Base-by-base conservation (phyloP, 768 basidiomycete species). In the Cytidiella melzeri region DNA sequence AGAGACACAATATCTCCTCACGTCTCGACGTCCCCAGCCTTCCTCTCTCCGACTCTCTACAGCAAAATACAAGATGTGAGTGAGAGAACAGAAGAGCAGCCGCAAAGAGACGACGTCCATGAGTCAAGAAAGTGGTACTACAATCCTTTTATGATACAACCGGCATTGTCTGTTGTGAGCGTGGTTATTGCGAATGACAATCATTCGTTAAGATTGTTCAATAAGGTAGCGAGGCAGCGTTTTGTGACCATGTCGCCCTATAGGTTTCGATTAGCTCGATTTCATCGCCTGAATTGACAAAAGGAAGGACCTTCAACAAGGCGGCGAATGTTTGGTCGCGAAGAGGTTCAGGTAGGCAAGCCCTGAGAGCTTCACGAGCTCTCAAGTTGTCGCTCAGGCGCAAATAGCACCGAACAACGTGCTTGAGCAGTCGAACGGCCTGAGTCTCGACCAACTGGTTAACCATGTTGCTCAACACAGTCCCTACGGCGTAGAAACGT, bases 241-340 rank as follows among this genome's bases (percentile, higher is more conserved):
- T 94, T 95, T 23, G 96, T 99, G 56, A 98, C 96, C 84, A 95
- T 92, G 61, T 99, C 96, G 43, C 93, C 93, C 89, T 92, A 56
- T 28, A 18, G 27, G 15, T 4, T 38, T 11, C 28, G 3, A 25
- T 25, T 48, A 6, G 44, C 19, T 44, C 28, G 2, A 18, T 15
- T 30, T n/a, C n/a, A n/a, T 20, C 6, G 36, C 28, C 23, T 12
- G 12, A 20, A 4, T 40, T 15, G 46, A n/a, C 15, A n/a, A 9
- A 30, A 7, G 7, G 30, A 61, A 72, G 18, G 57, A 87, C 89
- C 79, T 98, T 97, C 60, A 99, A 80, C 52, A 98, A 74, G 12
- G 83, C 80, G 48, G 80, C 82, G 64, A 99, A 99, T 0, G 95
- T 98, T 55, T 89, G 82, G 69, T 99, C 93, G 42, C 92, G 80